Evolutionary conservation across 1,139 yeast genomes (phyloP).

Genomic region (Kodamaea derodonti): DNA sequence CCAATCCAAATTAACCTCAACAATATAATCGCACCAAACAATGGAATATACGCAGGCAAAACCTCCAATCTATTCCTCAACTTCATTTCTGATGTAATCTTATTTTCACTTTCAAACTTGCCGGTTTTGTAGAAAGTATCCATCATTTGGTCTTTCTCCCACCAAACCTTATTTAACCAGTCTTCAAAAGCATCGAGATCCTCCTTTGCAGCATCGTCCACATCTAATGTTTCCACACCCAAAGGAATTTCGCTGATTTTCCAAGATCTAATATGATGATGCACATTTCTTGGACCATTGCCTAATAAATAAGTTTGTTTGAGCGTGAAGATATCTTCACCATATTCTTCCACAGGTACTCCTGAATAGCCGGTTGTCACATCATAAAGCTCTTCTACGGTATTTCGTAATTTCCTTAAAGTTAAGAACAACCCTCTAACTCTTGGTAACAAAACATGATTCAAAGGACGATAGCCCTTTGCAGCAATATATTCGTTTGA

Average conservation of each 20-base stretch:
- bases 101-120: slow-evolving; percentile 29
- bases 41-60: slow-evolving; percentile 13
- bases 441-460: slow-evolving; percentile 75
- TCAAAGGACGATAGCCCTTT: slow-evolving; percentile 41
- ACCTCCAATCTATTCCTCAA: slow-evolving; percentile 15
- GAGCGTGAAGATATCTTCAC: slow-evolving; percentile 74
- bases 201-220: slow-evolving; percentile 43
- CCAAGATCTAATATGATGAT: slow-evolving; percentile 60
- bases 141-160: slow-evolving; percentile 69
- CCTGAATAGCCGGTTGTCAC: slow-evolving; percentile 81
- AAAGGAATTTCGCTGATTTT: slow-evolving; percentile 63
- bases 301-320: slow-evolving; percentile 64
- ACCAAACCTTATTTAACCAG: slow-evolving; percentile 80
- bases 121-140: slow-evolving; percentile 58
- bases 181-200: slow-evolving; percentile 52
- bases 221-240: slow-evolving; percentile 45
- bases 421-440: slow-evolving; percentile 73
- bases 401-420: slow-evolving; percentile 52
- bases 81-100: slow-evolving; percentile 9
- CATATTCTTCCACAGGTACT: slow-evolving; percentile 57
- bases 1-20: slow-evolving; percentile 8
- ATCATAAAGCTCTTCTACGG: slow-evolving; percentile 73
- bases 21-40: slow-evolving; percentile 8
- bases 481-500: slow-evolving; percentile 57
- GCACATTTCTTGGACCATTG: slow-evolving; percentile 62